Evolutionary conservation across 2,329 filamentous ascomycete genomes (phyloP).

Genomic region (Colletotrichum scovillei): DNA sequence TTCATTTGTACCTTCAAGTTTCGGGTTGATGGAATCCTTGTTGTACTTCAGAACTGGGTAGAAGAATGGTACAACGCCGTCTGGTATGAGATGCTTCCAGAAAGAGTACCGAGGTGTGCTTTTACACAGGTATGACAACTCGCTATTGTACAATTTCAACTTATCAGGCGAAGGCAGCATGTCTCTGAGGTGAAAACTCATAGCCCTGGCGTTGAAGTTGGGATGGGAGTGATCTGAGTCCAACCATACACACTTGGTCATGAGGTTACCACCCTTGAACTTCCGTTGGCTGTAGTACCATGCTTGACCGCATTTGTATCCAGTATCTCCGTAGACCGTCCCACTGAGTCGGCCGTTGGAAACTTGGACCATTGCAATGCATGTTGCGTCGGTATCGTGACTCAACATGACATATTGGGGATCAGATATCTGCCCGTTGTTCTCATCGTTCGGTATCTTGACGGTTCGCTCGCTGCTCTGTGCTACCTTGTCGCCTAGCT

Average conservation of each 20-base stretch:
- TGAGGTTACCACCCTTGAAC: conserved; percentile 29
- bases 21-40: conserved; percentile 15
- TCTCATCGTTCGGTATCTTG: conserved; percentile 29
- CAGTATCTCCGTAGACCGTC: conserved; percentile 38
- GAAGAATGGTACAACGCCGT: conserved; percentile 41
- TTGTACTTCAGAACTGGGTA: conserved; percentile 41
- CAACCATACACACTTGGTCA: conserved; percentile 35
- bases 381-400: conserved; percentile 39
- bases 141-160: conserved; percentile 33
- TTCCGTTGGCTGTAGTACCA: conserved; percentile 39
- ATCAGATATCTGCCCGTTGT: conserved; percentile 9
- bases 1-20: conserved; percentile 28
- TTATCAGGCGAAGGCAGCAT: conserved; percentile 33
- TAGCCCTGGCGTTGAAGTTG: conserved; percentile 35
- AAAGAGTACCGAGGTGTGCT: conserved; percentile 39
- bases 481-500: background rate
- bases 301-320: conserved; percentile 37
- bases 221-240: background rate
- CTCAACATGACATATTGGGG: conserved; percentile 38
- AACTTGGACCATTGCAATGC: conserved; percentile 37
- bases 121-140: conserved; percentile 33
- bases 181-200: conserved; percentile 40
- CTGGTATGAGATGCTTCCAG: conserved; percentile 36
- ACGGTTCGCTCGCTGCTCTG: conserved; percentile 11
- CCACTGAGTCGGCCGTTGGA: conserved; percentile 30